Evolutionary conservation across 768 basidiomycete species (phyloP).

Genomic region (Cystofilobasidium macerans): DNA sequence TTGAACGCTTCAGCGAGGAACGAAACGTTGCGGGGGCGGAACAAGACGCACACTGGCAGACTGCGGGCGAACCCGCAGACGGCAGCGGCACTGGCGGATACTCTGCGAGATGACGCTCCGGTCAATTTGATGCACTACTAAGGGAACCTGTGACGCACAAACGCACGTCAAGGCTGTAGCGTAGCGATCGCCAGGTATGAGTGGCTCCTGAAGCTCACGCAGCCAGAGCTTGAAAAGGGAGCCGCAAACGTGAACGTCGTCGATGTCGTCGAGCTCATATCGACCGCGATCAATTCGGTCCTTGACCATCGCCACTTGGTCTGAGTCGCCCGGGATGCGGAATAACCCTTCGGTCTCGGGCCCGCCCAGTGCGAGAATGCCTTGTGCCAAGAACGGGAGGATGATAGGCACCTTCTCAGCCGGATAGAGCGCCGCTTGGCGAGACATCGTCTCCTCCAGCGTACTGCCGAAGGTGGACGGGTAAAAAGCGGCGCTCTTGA

Average conservation of each 20-base stretch:
- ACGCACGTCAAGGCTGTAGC: background rate
- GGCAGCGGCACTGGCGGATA: conserved; percentile 61
- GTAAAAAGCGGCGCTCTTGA: conserved; percentile 80
- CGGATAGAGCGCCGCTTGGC: conserved; percentile 79
- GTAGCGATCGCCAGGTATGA: conserved; percentile 60
- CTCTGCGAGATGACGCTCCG: conserved; percentile 36
- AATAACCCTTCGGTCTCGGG: conserved; percentile 81
- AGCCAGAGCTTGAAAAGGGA: conserved; percentile 89
- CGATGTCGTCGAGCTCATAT: conserved; percentile 45
- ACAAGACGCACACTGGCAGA: conserved; percentile 51
- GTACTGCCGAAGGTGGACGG: conserved; percentile 90
- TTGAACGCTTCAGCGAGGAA: background rate
- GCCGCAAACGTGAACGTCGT: conserved; percentile 81
- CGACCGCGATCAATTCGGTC: conserved; percentile 70
- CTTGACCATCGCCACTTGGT: conserved; percentile 77
- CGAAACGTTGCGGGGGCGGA: background rate
- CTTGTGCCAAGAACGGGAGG: conserved; percentile 83
- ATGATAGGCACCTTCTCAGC: conserved; percentile 78
- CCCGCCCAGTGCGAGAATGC: conserved; percentile 79
- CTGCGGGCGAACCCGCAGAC: conserved; percentile 64
- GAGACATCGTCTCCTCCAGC: conserved; percentile 65
- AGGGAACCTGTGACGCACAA: too few species aligned
- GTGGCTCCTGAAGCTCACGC: conserved; percentile 80
- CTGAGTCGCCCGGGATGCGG: conserved; percentile 80
- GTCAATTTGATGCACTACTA: too few species aligned